These are phyloP conservation scores for Pyricularia pennisetigena DNA, from an alignment of 2,329 filamentous ascomycete genomes.

Conservation along the genomic window DNA sequence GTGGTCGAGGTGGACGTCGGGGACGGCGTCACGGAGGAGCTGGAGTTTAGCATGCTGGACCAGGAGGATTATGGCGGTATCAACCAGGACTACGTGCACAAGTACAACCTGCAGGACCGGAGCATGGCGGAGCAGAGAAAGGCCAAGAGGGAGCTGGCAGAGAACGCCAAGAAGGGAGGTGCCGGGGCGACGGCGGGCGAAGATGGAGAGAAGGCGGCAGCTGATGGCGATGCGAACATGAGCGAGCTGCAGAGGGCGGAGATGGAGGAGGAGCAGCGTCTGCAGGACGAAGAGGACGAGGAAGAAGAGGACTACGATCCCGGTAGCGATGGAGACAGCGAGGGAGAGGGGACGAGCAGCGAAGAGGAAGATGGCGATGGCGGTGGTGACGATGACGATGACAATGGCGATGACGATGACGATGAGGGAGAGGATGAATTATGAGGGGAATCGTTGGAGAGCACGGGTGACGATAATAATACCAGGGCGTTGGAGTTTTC, in stretches of 20 bases:
- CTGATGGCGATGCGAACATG: conserved; percentile 27
- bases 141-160: conserved; percentile 51
- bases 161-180: conserved; percentile 41
- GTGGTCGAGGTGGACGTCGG: conserved; percentile 48
- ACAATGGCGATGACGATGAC: conserved; percentile 29
- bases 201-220: conserved; percentile 21
- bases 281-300: conserved; percentile 53
- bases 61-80: conserved; percentile 58
- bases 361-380: conserved; percentile 45
- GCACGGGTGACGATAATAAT: not conserved
- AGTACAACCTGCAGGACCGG: conserved; percentile 52
- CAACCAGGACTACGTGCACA: conserved; percentile 50
- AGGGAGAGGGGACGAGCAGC: conserved; percentile 39
- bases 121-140: conserved; percentile 61
- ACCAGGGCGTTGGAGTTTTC: not conserved
- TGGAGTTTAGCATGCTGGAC: conserved; percentile 61
- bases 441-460: not conserved
- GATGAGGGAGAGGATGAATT: conserved; percentile 13
- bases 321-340: conserved; percentile 49
- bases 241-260: conserved; percentile 43
- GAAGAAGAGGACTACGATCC: conserved; percentile 59
- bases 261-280: conserved; percentile 33
- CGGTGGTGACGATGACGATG: conserved; percentile 30
- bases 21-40: conserved; percentile 44
- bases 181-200: conserved; percentile 26